Base-by-base conservation (phyloP, 768 basidiomycete species). In the Tephrocybe rancida region DNA sequence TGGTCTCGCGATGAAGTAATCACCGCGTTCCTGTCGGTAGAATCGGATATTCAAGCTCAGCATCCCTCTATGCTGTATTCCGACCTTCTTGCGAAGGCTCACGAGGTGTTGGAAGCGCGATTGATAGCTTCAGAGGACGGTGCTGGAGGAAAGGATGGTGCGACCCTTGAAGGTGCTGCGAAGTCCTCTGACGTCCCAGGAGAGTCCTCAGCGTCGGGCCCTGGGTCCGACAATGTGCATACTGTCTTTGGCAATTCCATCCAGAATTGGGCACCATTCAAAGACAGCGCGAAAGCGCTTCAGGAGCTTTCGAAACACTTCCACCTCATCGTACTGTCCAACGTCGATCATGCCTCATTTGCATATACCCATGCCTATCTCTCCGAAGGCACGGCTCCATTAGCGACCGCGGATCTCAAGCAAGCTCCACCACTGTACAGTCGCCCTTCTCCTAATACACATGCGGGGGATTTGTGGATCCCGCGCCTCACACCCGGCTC, bases 301-400 rank as follows among this genome's bases (percentile, higher is more conserved):
- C 76, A 73, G 44, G 67, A 73, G 25, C 81, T 91, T 47, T 75
- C 86, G 32, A 73, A 76, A 51, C 78, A 80, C 62, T 90, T 82
- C 72, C 85, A 84, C 50, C 83, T 91, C 54, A 77, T 84, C 54
- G 86, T 90, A 5, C 76, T 91, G 34, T 90, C 88, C 59, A 91
- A 92, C 67, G 84, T 91, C 62, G 89, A 92, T 58, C 77, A 77
- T 52, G 64, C 60, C 21, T 86, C 86, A 27, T 88, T 90, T 63
- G 70, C 77, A 3, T 70, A 76, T 57, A 90, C 87, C 0, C 84
- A 85, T 43, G 68, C 70, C 18, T 74, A 75, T 44, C 80, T 90
- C 35, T 78, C 79, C 5, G 70, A 73, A n/a, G 76, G 70, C 6
- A 62, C 65, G 13, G 50, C 61, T 5, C 61, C 61, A 18, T 55